Base-by-base conservation (phyloP, 768 basidiomycete species). In the Trametopsis cervina region DNA sequence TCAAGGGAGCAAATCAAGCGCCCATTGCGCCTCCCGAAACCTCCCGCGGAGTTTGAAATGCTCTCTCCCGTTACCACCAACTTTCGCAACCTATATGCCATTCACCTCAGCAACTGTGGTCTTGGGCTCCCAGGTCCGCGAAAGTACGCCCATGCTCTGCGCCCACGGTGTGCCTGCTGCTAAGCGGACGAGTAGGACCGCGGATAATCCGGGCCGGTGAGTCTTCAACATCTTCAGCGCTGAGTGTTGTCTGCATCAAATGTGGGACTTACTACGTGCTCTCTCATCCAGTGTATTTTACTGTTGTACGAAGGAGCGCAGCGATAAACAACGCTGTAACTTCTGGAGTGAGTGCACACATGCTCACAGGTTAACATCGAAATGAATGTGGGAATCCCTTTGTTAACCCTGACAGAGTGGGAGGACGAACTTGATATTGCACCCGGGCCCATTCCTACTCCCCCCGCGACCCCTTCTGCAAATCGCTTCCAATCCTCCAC, bases 351-450 rank as follows among this genome's bases (percentile, higher is more conserved):
- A 33, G 29, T 33, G 29, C 29, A 15, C n/a, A 33, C 15, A 33
- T 33, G 29, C 15, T 33, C 29, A 33, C n/a, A n/a, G n/a, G n/a
- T n/a, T n/a, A n/a, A n/a, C n/a, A n/a, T n/a, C n/a, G n/a, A n/a
- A n/a, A n/a, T n/a, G n/a, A n/a, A n/a, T n/a, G n/a, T n/a, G n/a
- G n/a, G n/a, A n/a, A n/a, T n/a, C n/a, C n/a, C n/a, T n/a, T n/a
- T n/a, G n/a, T n/a, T n/a, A n/a, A n/a, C n/a, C n/a, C n/a, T n/a
- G 17, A 18, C 7, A 42, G 42, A 42, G 15, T 42, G 42, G 42
- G 42, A 20, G 9, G 42, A 42, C n/a, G 42, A 42, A 13, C 13
- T 9, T 18, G 9, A 24, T 17, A 25, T n/a, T 9, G 24, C 42
- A 42, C 17, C 9, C 42, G 25, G 24, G 24, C 17, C 42, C n/a